Conservation (phyloP, 73 alveolate species). For the Effrenium voratum region DNA sequence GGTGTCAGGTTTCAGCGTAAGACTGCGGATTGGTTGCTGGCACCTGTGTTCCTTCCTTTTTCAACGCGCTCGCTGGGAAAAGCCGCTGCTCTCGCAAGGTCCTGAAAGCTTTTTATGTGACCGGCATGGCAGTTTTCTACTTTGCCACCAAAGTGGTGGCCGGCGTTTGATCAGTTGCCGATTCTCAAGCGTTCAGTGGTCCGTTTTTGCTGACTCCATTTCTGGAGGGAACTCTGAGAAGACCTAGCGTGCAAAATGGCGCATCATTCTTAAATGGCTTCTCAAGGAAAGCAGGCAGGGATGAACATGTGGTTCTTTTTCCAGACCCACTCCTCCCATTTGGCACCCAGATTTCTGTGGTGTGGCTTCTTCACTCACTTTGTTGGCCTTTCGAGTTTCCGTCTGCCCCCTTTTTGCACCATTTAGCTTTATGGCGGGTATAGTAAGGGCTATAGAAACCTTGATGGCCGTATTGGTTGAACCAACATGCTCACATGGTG, state of each 20-base stretch:
- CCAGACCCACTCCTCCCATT: too few relatives aligned
- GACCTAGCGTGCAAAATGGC: not conserved
- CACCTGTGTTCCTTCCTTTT: not conserved
- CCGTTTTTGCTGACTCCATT: not conserved
- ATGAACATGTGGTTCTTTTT: too few relatives aligned
- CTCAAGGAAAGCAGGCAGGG: not conserved
- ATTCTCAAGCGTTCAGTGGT: not conserved
- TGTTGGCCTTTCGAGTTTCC: too few relatives aligned
- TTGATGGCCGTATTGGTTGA: too few relatives aligned
- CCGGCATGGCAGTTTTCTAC: conserved; percentile 65
- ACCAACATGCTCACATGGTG: too few relatives aligned
- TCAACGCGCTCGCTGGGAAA: not conserved
- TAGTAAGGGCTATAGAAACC: too few relatives aligned
- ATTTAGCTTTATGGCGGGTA: too few relatives aligned
- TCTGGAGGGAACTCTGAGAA: not conserved
- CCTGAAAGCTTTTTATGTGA: conserved; percentile 74
- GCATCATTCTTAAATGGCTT: not conserved
- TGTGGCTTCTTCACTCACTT: too few relatives aligned
- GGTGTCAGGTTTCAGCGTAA: too few relatives aligned
- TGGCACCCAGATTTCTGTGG: too few relatives aligned
- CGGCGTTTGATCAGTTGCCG: not conserved
- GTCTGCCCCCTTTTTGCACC: too few relatives aligned
- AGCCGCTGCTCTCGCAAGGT: not conserved
- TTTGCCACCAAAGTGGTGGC: conserved; percentile 88
- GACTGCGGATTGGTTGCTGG: too few relatives aligned